Evolutionary conservation across 1,139 yeast genomes (phyloP).

Genomic region (Keqinozyma sinolaborantium): DNA sequence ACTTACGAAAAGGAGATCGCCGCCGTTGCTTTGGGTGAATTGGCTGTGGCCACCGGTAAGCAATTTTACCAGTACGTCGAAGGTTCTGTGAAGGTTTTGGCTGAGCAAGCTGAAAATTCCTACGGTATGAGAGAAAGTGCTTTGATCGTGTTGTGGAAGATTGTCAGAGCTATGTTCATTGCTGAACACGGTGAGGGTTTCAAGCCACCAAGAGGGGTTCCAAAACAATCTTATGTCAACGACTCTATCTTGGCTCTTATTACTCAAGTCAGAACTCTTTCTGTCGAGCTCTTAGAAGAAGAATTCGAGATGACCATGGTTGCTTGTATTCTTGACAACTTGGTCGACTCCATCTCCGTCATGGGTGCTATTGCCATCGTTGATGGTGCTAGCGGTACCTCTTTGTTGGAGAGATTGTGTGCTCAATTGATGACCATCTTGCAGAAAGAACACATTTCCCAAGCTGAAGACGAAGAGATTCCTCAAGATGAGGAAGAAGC

Average conservation of each 20-base stretch:
- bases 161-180: constrained; percentile 68
- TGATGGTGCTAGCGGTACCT: constrained; percentile 54
- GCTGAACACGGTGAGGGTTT: constrained; percentile 48
- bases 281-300: constrained; percentile 62
- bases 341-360: constrained; percentile 65
- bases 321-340: constrained; percentile 70
- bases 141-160: constrained; percentile 76
- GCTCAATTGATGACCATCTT: constrained; percentile 67
- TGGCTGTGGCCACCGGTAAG: constrained; percentile 82
- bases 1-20: constrained; percentile 97
- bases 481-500: constrained; percentile 65
- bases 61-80: constrained; percentile 78
- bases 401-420: constrained; percentile 63
- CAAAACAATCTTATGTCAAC: constrained; percentile 58
- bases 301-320: constrained; percentile 85
- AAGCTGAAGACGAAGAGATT: constrained; percentile 51
- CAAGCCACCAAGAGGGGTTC: constrained; percentile 72
- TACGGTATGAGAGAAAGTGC: constrained; percentile 93
- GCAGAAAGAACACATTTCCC: constrained; percentile 81
- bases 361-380: constrained; percentile 75
- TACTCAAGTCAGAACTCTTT: constrained; percentile 60
- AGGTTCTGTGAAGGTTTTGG: constrained; percentile 60
- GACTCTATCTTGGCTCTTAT: constrained; percentile 57
- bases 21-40: constrained; percentile 86
- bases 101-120: constrained; percentile 77